phyloP scores from a whole-genome alignment of 176 grass and related monocot genomes.

The Metroxylon sagu region DNA sequence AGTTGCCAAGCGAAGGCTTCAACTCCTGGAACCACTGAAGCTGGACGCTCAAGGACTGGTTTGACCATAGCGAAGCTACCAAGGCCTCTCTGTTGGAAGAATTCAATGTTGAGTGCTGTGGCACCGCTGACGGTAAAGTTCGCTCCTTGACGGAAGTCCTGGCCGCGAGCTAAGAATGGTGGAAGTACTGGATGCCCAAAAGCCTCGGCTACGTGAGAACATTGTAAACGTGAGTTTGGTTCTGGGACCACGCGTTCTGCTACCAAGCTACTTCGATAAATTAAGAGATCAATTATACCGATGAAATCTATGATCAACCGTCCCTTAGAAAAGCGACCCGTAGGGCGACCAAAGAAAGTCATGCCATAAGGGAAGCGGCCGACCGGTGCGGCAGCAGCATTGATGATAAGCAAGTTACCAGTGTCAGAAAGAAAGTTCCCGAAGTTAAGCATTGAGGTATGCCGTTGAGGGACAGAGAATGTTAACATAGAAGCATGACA shows the following conservation, averaged over 20 bases:
- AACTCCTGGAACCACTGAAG: slow-evolving; percentile 65
- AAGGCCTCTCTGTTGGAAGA: slow-evolving; percentile 57
- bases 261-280: too few relatives aligned
- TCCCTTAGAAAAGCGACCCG: slow-evolving; percentile 75
- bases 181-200: slow-evolving; percentile 66
- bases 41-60: slow-evolving; percentile 53
- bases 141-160: slow-evolving; percentile 46
- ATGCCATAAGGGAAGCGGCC: slow-evolving; percentile 65
- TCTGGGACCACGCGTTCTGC: too few relatives aligned
- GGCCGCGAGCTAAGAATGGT: slow-evolving; percentile 39
- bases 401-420: slow-evolving; percentile 22
- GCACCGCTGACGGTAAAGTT: slow-evolving; percentile 83
- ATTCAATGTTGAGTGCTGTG: slow-evolving; percentile 55
- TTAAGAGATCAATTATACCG: slow-evolving; percentile 20
- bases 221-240: too few relatives aligned
- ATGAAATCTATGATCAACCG: slow-evolving; percentile 83
- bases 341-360: slow-evolving; percentile 74
- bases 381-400: neutral
- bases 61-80: slow-evolving; percentile 46
- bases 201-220: slow-evolving; percentile 44
- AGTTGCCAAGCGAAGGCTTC: slow-evolving; percentile 63
- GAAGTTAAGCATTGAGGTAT: slow-evolving; percentile 34
- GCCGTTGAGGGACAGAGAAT: slow-evolving; percentile 2
- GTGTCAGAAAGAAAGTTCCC: slow-evolving; percentile 38
- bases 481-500: neutral